Percentiles rank a stretch among this genome's conserved stretches.
These are phyloP conservation scores for Primulina huaijiensis DNA, from an alignment of 257 asterid genomes.

Conservation along the genomic window DNA sequence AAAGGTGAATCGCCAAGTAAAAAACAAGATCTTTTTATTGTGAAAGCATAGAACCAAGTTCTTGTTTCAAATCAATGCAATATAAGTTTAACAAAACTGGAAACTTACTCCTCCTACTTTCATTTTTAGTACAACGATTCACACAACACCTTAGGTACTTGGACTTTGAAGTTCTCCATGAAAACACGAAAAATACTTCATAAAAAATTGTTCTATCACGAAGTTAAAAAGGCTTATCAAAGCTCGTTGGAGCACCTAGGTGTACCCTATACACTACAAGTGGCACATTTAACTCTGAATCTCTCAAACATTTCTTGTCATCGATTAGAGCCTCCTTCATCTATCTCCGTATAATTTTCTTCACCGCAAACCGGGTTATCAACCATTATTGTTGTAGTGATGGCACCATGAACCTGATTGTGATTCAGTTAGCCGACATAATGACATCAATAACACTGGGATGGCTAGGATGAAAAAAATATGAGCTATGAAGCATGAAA, in stretches of 20 bases:
- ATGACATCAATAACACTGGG: conserved; percentile 15
- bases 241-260: background rate
- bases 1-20: too few relatives aligned
- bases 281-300: background rate
- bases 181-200: too few relatives aligned
- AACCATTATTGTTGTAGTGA: conserved; percentile 30
- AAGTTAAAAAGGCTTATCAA: background rate
- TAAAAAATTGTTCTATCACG: too few relatives aligned
- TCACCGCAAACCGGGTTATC: conserved; percentile 31
- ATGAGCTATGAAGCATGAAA: conserved; percentile 2
- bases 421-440: conserved; percentile 21
- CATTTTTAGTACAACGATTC: too few relatives aligned
- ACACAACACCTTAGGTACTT: too few relatives aligned
- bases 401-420: conserved; percentile 46
- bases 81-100: too few relatives aligned
- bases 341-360: conserved; percentile 29
- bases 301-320: conserved; percentile 10
- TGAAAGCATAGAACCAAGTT: too few relatives aligned
- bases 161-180: background rate
- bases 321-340: conserved; percentile 19
- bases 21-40: too few relatives aligned
- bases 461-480: background rate
- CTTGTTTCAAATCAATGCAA: too few relatives aligned
- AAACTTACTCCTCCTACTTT: too few relatives aligned
- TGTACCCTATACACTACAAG: background rate